Evolutionary conservation across 2,329 filamentous ascomycete genomes (phyloP).

Genomic region (Ophiostoma quercus): DNA sequence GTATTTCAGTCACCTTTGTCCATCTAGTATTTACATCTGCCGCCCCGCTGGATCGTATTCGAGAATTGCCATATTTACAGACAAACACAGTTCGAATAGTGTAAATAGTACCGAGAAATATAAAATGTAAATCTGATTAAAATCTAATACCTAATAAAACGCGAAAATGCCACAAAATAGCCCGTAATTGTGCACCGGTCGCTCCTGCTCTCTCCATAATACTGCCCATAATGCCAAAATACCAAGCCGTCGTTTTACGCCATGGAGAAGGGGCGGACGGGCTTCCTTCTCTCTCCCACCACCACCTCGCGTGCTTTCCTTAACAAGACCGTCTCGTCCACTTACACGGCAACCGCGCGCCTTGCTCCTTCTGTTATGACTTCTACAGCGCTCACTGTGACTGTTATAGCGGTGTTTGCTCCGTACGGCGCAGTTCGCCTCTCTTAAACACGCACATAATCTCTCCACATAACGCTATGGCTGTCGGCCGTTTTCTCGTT

Average conservation of each 20-base stretch:
- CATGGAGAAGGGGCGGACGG: constrained; percentile 5
- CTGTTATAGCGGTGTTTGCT: not conserved
- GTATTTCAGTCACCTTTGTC: not conserved
- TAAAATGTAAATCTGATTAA: not conserved
- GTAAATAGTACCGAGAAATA: not conserved
- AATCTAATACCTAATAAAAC: not conserved
- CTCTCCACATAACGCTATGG: not conserved
- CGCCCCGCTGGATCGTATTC: constrained; percentile 7
- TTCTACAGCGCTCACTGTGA: constrained; percentile 1
- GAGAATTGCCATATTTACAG: not conserved
- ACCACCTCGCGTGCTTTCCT: constrained; percentile 17
- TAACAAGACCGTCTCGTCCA: constrained; percentile 11
- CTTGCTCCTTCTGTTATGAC: constrained; percentile 19
- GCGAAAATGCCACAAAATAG: not conserved
- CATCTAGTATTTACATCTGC: not conserved
- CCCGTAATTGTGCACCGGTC: not conserved
- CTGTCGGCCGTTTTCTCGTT: constrained; percentile 2
- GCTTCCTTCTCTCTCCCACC: not conserved
- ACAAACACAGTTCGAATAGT: not conserved
- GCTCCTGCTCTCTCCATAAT: constrained; percentile 1
- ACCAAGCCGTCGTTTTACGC: not conserved
- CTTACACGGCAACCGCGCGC: constrained; percentile 24
- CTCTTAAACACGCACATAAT: constrained; percentile 1
- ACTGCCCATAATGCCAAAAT: not conserved
- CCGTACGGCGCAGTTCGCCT: not conserved